Evolutionary conservation across 176 grass and related monocot species (phyloP).

Genomic region (Carex parvula): DNA sequence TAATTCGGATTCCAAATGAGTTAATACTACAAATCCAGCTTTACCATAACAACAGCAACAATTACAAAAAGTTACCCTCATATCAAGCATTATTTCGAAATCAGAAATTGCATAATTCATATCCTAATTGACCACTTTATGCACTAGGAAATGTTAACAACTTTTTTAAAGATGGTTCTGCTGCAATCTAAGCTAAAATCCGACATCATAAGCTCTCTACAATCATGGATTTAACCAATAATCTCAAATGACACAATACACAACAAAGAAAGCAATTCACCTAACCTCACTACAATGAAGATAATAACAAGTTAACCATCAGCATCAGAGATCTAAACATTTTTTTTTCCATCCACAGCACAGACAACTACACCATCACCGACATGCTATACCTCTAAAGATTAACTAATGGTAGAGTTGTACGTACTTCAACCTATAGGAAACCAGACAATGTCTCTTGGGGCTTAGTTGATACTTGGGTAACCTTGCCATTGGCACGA

Average conservation of each 20-base stretch:
- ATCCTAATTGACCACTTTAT: constrained; percentile 14
- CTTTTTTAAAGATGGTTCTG: not conserved
- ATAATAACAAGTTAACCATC: constrained; percentile 18
- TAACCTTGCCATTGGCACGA: constrained; percentile 48
- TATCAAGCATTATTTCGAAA: not conserved
- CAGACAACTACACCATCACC: not conserved
- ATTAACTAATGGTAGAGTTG: constrained; percentile 4
- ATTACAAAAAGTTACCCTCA: constrained; percentile 8
- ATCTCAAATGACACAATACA: constrained; percentile 24
- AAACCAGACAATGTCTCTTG: constrained; percentile 43
- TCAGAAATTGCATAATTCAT: constrained; percentile 11
- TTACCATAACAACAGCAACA: not conserved
- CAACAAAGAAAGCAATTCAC: constrained; percentile 18
- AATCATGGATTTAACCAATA: constrained; percentile 18
- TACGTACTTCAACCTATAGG: not conserved
- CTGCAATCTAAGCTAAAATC: constrained; percentile 19
- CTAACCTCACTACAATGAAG: constrained; percentile 20
- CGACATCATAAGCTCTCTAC: constrained; percentile 25
- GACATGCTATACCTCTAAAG: not conserved
- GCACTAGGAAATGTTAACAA: not conserved
- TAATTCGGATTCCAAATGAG: too few species aligned
- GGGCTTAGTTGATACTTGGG: constrained; percentile 34
- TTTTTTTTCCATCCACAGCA: constrained; percentile 25
- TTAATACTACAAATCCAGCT: not conserved
- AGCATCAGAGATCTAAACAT: constrained; percentile 20